phyloP scores from a whole-genome alignment of 2,329 filamentous ascomycete genomes.

The Colletotrichum neosansevieriae region DNA sequence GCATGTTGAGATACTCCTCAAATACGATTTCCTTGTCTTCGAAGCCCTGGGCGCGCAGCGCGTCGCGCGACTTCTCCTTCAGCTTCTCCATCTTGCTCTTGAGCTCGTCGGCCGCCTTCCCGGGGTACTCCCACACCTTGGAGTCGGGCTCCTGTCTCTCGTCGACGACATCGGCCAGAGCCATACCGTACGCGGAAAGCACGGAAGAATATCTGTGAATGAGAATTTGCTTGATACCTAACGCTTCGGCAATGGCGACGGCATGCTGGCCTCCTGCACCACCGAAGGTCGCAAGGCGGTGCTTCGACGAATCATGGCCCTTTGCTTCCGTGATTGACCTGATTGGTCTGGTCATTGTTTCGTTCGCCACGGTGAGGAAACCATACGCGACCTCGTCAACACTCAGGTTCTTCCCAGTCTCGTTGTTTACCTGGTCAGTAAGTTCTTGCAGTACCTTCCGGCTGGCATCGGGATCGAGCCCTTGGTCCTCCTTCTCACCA shows the following conservation, averaged over 20 bases:
- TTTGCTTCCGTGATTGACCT: constrained; percentile 92
- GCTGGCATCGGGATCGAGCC: constrained; percentile 81
- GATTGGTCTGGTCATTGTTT: constrained; percentile 92
- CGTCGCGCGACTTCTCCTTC: constrained; percentile 77
- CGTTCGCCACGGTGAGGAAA: constrained; percentile 90
- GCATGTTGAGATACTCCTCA: constrained; percentile 94
- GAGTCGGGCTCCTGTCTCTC: constrained; percentile 86
- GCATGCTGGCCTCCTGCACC: constrained; percentile 93
- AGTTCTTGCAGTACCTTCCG: constrained; percentile 81
- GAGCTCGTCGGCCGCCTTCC: constrained; percentile 71
- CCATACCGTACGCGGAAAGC: constrained; percentile 92
- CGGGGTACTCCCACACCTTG: constrained; percentile 69
- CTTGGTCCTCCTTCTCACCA: constrained; percentile 87
- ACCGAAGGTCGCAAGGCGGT: constrained; percentile 91
- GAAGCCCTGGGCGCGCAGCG: constrained; percentile 84
- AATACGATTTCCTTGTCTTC: constrained; percentile 79
- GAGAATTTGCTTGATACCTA: constrained; percentile 88
- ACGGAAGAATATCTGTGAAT: constrained; percentile 91
- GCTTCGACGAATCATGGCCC: constrained; percentile 90
- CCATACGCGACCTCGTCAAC: constrained; percentile 89
- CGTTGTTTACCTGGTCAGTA: constrained; percentile 80
- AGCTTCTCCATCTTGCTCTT: constrained; percentile 82
- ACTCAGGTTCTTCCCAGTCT: constrained; percentile 78
- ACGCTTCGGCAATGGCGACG: constrained; percentile 86
- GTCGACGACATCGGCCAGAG: constrained; percentile 91